Conservation (phyloP, 108 stramenopile genomes). For the Stephanodiscus triporus region DNA sequence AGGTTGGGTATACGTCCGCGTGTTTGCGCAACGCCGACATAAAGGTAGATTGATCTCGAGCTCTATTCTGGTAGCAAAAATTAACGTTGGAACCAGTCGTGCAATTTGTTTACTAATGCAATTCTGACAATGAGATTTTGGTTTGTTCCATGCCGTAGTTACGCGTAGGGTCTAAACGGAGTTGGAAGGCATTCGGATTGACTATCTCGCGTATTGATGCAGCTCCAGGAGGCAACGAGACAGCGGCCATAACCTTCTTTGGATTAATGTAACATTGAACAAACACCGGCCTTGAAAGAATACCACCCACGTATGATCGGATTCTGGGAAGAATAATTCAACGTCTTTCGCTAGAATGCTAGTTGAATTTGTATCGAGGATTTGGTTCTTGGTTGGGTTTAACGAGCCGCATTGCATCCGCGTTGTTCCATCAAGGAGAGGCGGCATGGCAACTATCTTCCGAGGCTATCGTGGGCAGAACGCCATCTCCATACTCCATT, state of each 20-base stretch:
- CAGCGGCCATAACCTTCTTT: slow-evolving; percentile 30
- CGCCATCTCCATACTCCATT: slow-evolving; percentile 64
- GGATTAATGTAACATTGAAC: slow-evolving; percentile 54
- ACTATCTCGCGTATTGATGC: slow-evolving; percentile 14
- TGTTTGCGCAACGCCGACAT: slow-evolving; percentile 60
- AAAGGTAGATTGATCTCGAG: slow-evolving; percentile 62
- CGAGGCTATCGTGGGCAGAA: slow-evolving; percentile 61
- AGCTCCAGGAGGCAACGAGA: slow-evolving; percentile 56
- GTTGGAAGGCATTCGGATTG: slow-evolving; percentile 38
- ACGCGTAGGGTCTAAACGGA: slow-evolving; percentile 7
- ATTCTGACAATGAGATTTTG: slow-evolving; percentile 66
- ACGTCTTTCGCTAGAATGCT: slow-evolving; percentile 59
- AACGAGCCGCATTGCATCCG: slow-evolving; percentile 27
- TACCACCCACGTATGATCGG: slow-evolving; percentile 90
- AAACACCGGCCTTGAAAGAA: slow-evolving; percentile 83
- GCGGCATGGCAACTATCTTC: slow-evolving; percentile 19
- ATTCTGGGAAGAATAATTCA: slow-evolving; percentile 65
- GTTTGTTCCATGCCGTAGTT: slow-evolving; percentile 3
- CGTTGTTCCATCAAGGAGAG: slow-evolving; percentile 22
- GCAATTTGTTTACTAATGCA: slow-evolving; percentile 82
- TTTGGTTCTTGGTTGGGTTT: slow-evolving; percentile 25
- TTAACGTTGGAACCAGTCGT: slow-evolving; percentile 64
- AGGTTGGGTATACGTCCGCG: slow-evolving; percentile 71
- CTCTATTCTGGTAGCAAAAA: slow-evolving; percentile 51
- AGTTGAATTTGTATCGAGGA: slow-evolving; percentile 19